Conservation (phyloP, 1,284 basidiomycete genomes). For the Cystobasidium sp. region DNA sequence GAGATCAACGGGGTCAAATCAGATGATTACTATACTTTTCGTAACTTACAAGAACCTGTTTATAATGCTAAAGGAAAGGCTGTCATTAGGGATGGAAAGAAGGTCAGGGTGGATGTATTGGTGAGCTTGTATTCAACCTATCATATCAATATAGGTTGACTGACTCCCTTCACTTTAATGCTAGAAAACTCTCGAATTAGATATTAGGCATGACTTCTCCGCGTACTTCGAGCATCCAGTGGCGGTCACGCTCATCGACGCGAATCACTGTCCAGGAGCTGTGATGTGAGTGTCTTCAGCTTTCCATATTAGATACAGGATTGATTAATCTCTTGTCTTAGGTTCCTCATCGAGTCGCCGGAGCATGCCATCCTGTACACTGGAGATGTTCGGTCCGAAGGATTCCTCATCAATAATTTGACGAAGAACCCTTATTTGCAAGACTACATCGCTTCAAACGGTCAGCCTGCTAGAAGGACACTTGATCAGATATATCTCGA, state of each 20-base stretch:
- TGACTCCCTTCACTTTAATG: neutral
- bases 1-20: slow-evolving; percentile 31
- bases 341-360: slow-evolving; percentile 75
- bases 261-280: slow-evolving; percentile 92
- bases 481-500: slow-evolving; percentile 86
- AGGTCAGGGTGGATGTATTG: slow-evolving; percentile 40
- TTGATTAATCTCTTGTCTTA: slow-evolving; percentile 55
- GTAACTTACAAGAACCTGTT: slow-evolving; percentile 25
- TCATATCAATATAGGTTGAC: neutral
- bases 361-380: slow-evolving; percentile 75
- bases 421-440: slow-evolving; percentile 70
- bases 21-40: slow-evolving; percentile 32
- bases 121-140: neutral
- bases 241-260: slow-evolving; percentile 79
- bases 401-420: slow-evolving; percentile 72
- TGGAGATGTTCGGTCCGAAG: slow-evolving; percentile 87
- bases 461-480: slow-evolving; percentile 53
- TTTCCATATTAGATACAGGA: neutral
- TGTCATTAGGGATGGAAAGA: slow-evolving; percentile 29
- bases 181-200: slow-evolving; percentile 45
- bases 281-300: slow-evolving; percentile 69
- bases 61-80: slow-evolving; percentile 26
- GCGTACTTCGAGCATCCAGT: slow-evolving; percentile 68
- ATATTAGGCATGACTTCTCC: slow-evolving; percentile 37
- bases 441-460: slow-evolving; percentile 64